Evolutionary conservation across 345 rosid genomes (phyloP), one percentile per base, ranked within the genome.

Genomic region (Syzygium aqueum): DNA sequence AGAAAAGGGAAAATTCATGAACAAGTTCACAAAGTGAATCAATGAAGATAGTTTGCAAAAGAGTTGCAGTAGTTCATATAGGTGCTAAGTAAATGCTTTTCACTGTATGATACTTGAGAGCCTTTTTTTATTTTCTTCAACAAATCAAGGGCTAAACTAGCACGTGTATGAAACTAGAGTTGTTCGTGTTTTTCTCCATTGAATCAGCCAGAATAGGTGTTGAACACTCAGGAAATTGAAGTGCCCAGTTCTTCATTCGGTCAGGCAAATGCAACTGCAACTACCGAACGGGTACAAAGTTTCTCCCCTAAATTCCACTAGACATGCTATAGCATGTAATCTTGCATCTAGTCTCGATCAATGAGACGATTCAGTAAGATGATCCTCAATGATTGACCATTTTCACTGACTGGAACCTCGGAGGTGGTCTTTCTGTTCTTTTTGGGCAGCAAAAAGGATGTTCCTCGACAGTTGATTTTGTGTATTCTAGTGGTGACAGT

Each of bases 171-270:
- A 7, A n/a, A 28, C 13, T 67, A 1, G 12, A 33, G 1, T 67
- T 6, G 13, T n/a, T n/a, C 0, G 3, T 28, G 9, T 61, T 5
- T 14, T 12, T 61, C 0, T 30, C 3, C 11, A 17, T 65, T 65
- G 19, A 8, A 65, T 7, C 1, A 0, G 22, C 40, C 3, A 1
- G 3, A 30, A 16, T 65, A 3, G 77, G 19, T n/a, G 77, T 65
- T 65, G 77, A 65, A 65, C 77, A 30, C 11, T 28, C 22, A 7
- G 5, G 40, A 4, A 65, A 65, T 0, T 11, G 30, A 8, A 65
- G 77, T n/a, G 77, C 21, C 5, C 21, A 63, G 5, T 63, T 14
- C 37, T 6, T 63, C 10, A 2, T n/a, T 28, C 21, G 28, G 16
- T 28, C 1, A 2, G 43, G 43, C 22, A 7, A 3, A 30, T 5